Base-by-base conservation (phyloP, 2,329 filamentous ascomycete genomes). In the Chaetothyriales sp. region DNA sequence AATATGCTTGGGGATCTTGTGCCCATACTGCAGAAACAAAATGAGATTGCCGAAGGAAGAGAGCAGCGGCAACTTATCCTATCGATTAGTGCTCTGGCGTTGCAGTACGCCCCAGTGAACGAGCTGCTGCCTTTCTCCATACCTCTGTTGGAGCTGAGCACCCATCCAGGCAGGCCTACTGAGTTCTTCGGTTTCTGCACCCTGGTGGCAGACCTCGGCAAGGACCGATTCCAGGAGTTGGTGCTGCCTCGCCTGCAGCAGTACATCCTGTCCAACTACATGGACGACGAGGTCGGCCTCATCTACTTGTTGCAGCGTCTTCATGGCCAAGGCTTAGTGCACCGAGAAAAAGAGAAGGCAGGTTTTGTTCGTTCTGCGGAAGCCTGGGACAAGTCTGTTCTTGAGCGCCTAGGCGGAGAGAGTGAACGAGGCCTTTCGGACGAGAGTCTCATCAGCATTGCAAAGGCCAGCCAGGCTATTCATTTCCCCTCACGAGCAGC, bases 181-280 rank as follows among this genome's bases (percentile, higher is more conserved):
- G 83, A 81, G 71, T 96, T 95, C 64, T 75, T 96, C 44, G 76
- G 81, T 0, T 95, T 96, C 65, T 95, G 87, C 66, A 82, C 83
- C 12, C 81, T 86, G 49, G 81, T 92, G 58, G 82, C 86, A 0
- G 77, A 86, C 49, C 72, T 93, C 36, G 81, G 88, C 45, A 64
- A 75, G 1, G 77, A 82, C 49, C 77, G 85, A 42, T 98, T 96
- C 62, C 77, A 80, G 49, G 81, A 79, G 56, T 71, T 95, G n/a
- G 75, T 94, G 28, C 73, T 89, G 6, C 82, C 80, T 39, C 81
- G 85, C 51, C 88, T 96, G 59, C 86, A 93, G 65, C 86, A 79
- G 77, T 95, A 92, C 60, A 74, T 95, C 55, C 71, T 80, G 28
- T 75, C 75, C 5, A 80, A 85, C 59, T 93, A 86, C 86, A 77